These are phyloP conservation scores for Neurospora sp. DNA, from an alignment of 495 filamentous ascomycete species.

Conservation along the genomic window DNA sequence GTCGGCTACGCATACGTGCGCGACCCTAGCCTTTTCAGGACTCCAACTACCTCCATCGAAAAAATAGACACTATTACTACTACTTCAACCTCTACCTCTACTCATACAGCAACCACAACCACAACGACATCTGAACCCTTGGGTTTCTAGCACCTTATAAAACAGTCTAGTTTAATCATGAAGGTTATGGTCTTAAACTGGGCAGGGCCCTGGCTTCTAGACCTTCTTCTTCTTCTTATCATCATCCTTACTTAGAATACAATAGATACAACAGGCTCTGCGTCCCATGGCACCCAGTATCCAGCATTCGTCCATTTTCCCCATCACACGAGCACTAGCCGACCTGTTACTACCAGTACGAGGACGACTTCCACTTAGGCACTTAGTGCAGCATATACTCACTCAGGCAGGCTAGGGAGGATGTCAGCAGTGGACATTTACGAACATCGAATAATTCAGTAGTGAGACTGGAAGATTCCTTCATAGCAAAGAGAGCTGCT, in stretches of 20 bases:
- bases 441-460: neutral
- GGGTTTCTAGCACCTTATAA: no score
- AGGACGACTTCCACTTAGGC: no score
- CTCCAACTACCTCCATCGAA: neutral
- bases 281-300: neutral
- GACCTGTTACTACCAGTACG: no score
- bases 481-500: neutral
- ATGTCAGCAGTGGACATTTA: neutral
- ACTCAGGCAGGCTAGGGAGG: neutral
- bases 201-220: no score
- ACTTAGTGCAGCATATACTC: neutral
- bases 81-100: no score
- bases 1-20: neutral
- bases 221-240: neutral
- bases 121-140: neutral
- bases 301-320: neutral
- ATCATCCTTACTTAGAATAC: neutral
- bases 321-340: neutral
- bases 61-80: no score
- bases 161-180: no score
- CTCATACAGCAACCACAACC: no score
- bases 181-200: no score
- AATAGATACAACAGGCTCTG: neutral
- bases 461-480: neutral
- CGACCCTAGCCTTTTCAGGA: neutral